Conservation (phyloP, 306 rosid species). For the Glycine latifolia region DNA sequence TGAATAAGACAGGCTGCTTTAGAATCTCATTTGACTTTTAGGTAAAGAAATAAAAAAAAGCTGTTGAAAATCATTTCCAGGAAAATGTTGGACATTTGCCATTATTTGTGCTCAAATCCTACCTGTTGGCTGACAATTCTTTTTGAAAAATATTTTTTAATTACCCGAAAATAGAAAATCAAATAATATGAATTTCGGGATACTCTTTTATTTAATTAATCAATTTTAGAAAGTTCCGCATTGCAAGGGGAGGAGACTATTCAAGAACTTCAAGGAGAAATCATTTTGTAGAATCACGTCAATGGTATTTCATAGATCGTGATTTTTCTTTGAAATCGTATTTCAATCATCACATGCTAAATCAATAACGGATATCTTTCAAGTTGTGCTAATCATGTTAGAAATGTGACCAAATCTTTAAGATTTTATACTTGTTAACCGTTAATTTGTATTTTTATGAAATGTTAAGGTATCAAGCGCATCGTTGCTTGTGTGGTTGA, state of each 20-base stretch:
- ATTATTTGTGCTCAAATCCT: not conserved
- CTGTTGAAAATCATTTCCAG: not conserved
- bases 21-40: not conserved
- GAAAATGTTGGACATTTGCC: not conserved
- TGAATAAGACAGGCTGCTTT: not conserved
- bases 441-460: not conserved
- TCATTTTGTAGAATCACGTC: not conserved
- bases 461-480: not conserved
- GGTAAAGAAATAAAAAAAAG: not conserved
- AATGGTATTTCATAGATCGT: not conserved
- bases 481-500: not conserved
- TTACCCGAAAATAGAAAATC: not conserved
- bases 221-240: too few species aligned
- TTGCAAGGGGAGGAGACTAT: too few species aligned
- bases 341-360: not conserved
- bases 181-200: not conserved
- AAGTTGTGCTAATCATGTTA: not conserved
- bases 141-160: not conserved
- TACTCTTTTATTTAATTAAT: too few species aligned
- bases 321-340: not conserved
- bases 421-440: not conserved
- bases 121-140: not conserved
- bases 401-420: not conserved
- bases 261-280: not conserved
- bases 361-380: not conserved